These are phyloP conservation scores for Ustilago lituana DNA, from an alignment of 1,284 basidiomycete genomes.

Conservation along the genomic window DNA sequence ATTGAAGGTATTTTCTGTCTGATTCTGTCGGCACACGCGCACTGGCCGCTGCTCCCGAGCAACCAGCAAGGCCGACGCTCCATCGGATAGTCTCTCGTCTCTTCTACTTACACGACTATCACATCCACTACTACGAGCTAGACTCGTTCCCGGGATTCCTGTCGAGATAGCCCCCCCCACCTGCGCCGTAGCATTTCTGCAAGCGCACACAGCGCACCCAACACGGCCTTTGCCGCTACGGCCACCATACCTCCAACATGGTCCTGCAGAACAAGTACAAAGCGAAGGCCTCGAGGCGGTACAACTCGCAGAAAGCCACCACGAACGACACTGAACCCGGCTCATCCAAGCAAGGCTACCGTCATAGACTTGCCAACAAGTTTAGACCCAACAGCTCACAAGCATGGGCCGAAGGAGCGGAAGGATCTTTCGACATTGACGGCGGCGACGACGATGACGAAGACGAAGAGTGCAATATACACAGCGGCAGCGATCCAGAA, in stretches of 20 bases:
- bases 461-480: conserved; percentile 2
- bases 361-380: conserved; percentile 25
- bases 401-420: neutral
- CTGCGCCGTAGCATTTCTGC: too few species aligned
- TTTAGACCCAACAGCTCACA: conserved; percentile 2
- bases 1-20: too few species aligned
- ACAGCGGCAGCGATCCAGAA: conserved; percentile 14
- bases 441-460: conserved; percentile 6
- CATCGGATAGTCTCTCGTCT: too few species aligned
- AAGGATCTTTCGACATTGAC: conserved; percentile 6
- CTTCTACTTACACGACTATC: too few species aligned
- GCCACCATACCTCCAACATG: conserved; percentile 32
- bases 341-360: conserved; percentile 24
- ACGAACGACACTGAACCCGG: conserved; percentile 13
- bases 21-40: too few species aligned
- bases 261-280: conserved; percentile 67
- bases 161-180: too few species aligned
- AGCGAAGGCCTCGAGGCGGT: conserved; percentile 61
- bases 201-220: conserved; percentile 9
- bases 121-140: too few species aligned
- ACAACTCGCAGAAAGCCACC: conserved; percentile 39
- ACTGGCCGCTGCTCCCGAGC: too few species aligned
- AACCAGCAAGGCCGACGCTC: too few species aligned
- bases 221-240: conserved; percentile 4
- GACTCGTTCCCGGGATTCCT: too few species aligned